phyloP scores from a whole-genome alignment of 768 basidiomycete genomes.

The Leccinum broughii region DNA sequence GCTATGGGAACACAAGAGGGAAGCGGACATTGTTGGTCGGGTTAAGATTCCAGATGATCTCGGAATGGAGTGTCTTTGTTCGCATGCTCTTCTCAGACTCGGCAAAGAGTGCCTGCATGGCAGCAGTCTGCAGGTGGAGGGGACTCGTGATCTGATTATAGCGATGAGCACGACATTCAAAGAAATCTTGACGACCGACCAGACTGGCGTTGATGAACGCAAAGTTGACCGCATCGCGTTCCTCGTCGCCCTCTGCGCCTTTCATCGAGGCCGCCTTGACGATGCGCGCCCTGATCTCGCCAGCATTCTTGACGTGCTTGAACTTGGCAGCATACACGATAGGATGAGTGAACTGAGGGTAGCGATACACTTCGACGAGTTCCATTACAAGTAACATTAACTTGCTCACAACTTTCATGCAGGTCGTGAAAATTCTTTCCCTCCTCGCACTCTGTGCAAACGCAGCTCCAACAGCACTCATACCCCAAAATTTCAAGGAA shows the following conservation, averaged over 20 bases:
- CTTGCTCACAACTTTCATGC: conserved; percentile 7
- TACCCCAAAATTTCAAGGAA: conserved; percentile 57
- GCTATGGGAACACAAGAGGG: too few species aligned
- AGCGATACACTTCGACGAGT: conserved; percentile 56
- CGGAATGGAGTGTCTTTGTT: conserved; percentile 89
- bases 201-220: conserved; percentile 86
- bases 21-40: conserved; percentile 55
- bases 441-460: conserved; percentile 31
- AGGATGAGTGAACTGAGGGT: conserved; percentile 49
- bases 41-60: conserved; percentile 84
- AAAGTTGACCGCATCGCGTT: conserved; percentile 82
- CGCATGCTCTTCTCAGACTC: conserved; percentile 57
- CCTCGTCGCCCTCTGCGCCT: conserved; percentile 61
- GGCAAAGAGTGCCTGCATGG: conserved; percentile 79
- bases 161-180: conserved; percentile 5
- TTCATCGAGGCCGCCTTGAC: conserved; percentile 63
- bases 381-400: conserved; percentile 15
- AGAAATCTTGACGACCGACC: conserved; percentile 41
- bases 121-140: conserved; percentile 80
- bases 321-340: conserved; percentile 67
- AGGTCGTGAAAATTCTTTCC: conserved; percentile 10
- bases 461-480: conserved; percentile 47
- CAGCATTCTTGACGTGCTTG: conserved; percentile 62
- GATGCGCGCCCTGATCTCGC: conserved; percentile 61
- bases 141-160: conserved; percentile 73